Conservation (phyloP, 305 asterid species). For the Fraxinus paxiana region DNA sequence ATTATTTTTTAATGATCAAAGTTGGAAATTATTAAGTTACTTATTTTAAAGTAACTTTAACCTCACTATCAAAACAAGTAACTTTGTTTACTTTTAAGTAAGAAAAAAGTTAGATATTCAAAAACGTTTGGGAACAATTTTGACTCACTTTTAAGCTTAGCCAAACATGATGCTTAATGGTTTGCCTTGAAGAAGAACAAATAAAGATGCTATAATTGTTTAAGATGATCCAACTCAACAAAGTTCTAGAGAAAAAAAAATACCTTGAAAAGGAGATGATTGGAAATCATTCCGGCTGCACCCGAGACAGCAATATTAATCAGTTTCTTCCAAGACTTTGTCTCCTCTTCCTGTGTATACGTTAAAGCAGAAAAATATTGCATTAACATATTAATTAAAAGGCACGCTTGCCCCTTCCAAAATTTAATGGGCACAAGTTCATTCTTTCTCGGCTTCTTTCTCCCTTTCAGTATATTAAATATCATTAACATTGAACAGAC, state of each 20-base stretch:
- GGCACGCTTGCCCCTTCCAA: not conserved
- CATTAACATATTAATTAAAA: slow-evolving; percentile 1
- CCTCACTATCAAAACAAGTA: not conserved
- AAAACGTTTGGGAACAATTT: not conserved
- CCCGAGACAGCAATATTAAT: slow-evolving; percentile 82
- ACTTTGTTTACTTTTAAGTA: not conserved
- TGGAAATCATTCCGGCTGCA: slow-evolving; percentile 97
- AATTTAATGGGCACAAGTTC: not conserved
- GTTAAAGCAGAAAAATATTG: not conserved
- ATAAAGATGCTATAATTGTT: not conserved
- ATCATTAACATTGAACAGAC: not conserved
- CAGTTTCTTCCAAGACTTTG: slow-evolving; percentile 83
- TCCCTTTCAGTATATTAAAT: not conserved
- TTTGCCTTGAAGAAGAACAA: not conserved
- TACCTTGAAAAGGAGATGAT: slow-evolving; percentile 94
- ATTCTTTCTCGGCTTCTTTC: not conserved
- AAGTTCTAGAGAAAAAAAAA: not conserved
- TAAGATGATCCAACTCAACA: not conserved
- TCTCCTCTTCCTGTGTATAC: slow-evolving; percentile 75
- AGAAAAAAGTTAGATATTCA: not conserved
- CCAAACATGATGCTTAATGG: not conserved
- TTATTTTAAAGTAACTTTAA: not conserved
- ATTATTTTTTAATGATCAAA: not conserved
- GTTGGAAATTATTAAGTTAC: not conserved
- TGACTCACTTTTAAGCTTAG: not conserved